A percentile compares a stretch with the other conserved stretches of the same genome.
Evolutionary conservation across 495 filamentous ascomycete species (phyloP).

Genomic region (Aspergillus incahuasiensis): DNA sequence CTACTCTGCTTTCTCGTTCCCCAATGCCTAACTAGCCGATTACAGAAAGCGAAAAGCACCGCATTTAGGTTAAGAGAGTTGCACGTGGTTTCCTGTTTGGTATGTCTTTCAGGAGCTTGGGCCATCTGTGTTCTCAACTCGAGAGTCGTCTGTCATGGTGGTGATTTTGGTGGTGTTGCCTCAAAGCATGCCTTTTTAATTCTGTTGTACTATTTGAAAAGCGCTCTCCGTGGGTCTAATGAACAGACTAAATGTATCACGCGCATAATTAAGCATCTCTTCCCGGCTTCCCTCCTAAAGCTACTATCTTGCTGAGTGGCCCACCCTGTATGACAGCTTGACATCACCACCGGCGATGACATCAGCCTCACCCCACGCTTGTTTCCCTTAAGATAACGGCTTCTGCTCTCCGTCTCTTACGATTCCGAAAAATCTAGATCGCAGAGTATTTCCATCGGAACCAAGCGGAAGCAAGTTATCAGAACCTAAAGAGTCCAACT

Average conservation of each 20-base stretch:
- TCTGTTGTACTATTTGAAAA: slow-evolving; percentile 44
- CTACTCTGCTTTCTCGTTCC: slow-evolving; percentile 10
- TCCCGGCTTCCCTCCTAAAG: neutral
- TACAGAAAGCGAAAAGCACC: slow-evolving; percentile 80
- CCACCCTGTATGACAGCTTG: neutral
- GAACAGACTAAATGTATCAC: slow-evolving; percentile 17
- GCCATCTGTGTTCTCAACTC: slow-evolving; percentile 5
- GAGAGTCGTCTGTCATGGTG: slow-evolving; percentile 28
- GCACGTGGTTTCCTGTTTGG: slow-evolving; percentile 10
- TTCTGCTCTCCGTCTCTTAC: neutral
- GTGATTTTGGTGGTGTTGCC: slow-evolving; percentile 31
- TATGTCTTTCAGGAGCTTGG: slow-evolving; percentile 14
- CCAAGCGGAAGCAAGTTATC: neutral
- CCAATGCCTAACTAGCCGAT: slow-evolving; percentile 21
- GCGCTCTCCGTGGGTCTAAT: slow-evolving; percentile 13
- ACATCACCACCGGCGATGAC: slow-evolving; percentile 9
- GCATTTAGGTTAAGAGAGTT: slow-evolving; percentile 42
- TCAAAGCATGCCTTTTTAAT: slow-evolving; percentile 26
- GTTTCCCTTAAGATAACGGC: neutral
- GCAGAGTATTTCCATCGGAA: neutral
- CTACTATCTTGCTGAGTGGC: neutral
- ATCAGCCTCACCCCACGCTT: slow-evolving; percentile 7
- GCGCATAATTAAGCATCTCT: neutral
- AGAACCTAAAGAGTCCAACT: neutral
- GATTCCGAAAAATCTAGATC: neutral